Percentiles rank a stretch among this genome's conserved stretches.
phyloP scores from a whole-genome alignment of 2,329 filamentous ascomycete species.

The Pseudogymnoascus pannorum region DNA sequence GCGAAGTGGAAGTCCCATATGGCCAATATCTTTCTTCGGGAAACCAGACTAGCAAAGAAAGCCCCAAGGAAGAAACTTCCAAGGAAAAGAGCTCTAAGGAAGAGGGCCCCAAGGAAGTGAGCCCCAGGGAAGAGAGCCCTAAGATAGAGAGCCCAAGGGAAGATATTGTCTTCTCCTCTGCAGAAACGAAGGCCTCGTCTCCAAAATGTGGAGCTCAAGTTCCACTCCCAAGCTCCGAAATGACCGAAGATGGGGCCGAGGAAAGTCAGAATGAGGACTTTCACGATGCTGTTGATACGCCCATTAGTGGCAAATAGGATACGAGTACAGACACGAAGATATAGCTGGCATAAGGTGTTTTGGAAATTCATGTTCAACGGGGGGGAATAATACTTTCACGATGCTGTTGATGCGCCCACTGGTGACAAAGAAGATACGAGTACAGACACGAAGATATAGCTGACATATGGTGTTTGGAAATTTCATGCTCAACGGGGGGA shows the following conservation, averaged over 20 bases:
- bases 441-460: conserved; percentile 1
- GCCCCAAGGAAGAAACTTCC: background rate
- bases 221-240: background rate
- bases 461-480: background rate
- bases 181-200: background rate
- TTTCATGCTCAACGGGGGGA: background rate
- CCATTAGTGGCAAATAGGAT: background rate
- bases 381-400: background rate
- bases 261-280: conserved; percentile 2
- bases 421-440: background rate
- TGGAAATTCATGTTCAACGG: no score
- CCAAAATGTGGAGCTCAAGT: background rate
- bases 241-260: background rate
- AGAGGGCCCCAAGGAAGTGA: no score
- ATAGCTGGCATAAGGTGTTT: background rate
- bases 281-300: background rate
- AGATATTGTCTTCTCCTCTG: background rate
- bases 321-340: conserved; percentile 1
- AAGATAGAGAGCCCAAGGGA: background rate
- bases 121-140: no score
- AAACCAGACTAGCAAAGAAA: background rate
- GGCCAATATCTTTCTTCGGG: background rate
- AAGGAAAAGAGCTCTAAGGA: background rate
- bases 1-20: background rate
- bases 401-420: background rate